Conservation (phyloP, 768 basidiomycete genomes). For the Pleurotus giganteus region DNA sequence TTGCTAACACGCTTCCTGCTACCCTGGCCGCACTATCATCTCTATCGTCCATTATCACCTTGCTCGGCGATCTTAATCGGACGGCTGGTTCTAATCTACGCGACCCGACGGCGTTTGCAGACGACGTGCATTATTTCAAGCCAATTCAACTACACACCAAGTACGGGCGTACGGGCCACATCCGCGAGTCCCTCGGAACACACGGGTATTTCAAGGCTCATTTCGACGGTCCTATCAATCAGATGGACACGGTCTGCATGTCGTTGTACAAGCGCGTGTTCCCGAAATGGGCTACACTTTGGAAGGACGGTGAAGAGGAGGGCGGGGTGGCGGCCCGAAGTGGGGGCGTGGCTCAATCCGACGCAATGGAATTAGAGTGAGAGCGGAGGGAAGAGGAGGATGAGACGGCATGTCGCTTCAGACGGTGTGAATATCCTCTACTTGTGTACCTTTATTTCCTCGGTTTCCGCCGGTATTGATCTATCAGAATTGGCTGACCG, state of each 20-base stretch:
- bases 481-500: too few species aligned
- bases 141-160: constrained; percentile 94
- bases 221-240: constrained; percentile 89
- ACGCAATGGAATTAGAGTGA: constrained; percentile 37
- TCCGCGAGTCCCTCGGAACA: constrained; percentile 89
- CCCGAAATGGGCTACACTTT: constrained; percentile 78
- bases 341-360: constrained; percentile 11
- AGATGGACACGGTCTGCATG: constrained; percentile 98
- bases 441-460: background rate
- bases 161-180: constrained; percentile 85
- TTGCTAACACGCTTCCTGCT: background rate
- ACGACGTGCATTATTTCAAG: constrained; percentile 90
- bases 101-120: constrained; percentile 32
- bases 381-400: background rate
- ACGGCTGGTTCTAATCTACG: too few species aligned
- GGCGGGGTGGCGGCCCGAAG: background rate
- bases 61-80: background rate
- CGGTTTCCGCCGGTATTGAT: background rate
- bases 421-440: background rate
- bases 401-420: too few species aligned
- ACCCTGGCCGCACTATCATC: background rate
- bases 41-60: background rate
- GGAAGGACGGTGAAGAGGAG: constrained; percentile 27
- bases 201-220: constrained; percentile 98
- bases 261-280: constrained; percentile 92